Base-by-base conservation (phyloP, 306 rosid species). In the Castanopsis chinensis region DNA sequence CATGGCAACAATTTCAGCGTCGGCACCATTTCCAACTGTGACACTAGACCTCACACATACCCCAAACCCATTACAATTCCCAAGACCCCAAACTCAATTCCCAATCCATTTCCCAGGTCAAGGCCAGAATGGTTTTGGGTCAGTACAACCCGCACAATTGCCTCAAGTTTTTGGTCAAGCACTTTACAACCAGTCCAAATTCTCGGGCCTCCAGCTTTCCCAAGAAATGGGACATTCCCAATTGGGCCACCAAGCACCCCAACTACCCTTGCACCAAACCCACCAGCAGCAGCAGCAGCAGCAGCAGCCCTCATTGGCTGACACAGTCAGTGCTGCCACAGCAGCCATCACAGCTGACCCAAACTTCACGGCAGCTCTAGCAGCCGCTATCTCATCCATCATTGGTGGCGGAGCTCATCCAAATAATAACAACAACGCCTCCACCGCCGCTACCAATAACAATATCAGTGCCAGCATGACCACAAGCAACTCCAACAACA, bases 311-410 rank as follows among this genome's bases (percentile, higher is more conserved):
- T 84, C 92, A 0, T 68, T 87, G 23, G 90, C 93, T 27, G 97
- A 95, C 56, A 81, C 93, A 0, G 90, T 93, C 61, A 92, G 88
- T 56, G 98, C 98, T 0, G 98, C 98, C 49, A 88, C 99, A 0
- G 92, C 99, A 0, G 97, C 97, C 45, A 91, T 96, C 87, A 89
- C 99, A 0, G 79, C 94, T 5, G 97, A 96, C 54, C 99, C 99
- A 0, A 90, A 89, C 56, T 96, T 96, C 89, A 91, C 96, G 0
- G 99, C 98, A 0, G 99, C 87, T 0, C 92, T 96, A 6, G 99
- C 98, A 0, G 99, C 99, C 1, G 99, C 99, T 15, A 93, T 96
- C 85, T 87, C 96, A 61, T 91, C 98, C 78, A 93, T 96, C 85
- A 96, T 96, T 5, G 91, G 95, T 14, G 92, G 95, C 15, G 92